These are phyloP conservation scores for Saccharum officinarum DNA, from an alignment of 176 grass and related monocot species.

Conservation along the genomic window DNA sequence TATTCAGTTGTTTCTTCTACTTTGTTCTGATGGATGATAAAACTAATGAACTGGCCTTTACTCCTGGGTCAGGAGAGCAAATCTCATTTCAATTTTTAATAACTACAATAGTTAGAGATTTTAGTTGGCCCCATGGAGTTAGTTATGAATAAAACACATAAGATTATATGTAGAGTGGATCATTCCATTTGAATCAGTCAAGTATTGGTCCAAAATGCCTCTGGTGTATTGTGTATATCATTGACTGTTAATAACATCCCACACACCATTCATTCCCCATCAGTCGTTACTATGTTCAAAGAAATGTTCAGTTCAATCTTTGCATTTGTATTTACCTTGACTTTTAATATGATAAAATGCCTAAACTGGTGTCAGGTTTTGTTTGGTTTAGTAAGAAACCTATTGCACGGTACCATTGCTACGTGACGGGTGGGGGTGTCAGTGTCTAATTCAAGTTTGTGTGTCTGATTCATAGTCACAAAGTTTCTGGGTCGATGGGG, in stretches of 20 bases:
- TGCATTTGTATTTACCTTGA: background rate
- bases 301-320: background rate
- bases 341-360: background rate
- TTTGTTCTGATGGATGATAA: background rate
- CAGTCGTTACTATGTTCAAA: background rate
- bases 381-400: conserved; percentile 6
- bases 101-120: background rate
- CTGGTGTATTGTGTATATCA: background rate
- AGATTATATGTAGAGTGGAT: background rate
- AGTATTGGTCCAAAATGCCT: background rate
- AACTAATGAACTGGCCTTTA: background rate
- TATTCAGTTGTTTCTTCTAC: background rate
- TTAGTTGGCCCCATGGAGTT: background rate
- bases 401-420: background rate
- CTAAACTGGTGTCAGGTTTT: background rate
- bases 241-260: background rate
- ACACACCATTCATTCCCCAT: background rate
- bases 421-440: background rate
- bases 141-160: background rate
- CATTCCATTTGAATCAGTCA: background rate
- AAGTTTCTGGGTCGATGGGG: too few relatives aligned
- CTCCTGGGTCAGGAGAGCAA: background rate
- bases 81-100: background rate
- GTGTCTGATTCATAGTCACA: too few relatives aligned
- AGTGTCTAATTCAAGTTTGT: background rate